Evolutionary conservation across 139 green algal species (phyloP), one percentile per base, ranked within the genome.

Genomic region (Ettlia oleoabundans): DNA sequence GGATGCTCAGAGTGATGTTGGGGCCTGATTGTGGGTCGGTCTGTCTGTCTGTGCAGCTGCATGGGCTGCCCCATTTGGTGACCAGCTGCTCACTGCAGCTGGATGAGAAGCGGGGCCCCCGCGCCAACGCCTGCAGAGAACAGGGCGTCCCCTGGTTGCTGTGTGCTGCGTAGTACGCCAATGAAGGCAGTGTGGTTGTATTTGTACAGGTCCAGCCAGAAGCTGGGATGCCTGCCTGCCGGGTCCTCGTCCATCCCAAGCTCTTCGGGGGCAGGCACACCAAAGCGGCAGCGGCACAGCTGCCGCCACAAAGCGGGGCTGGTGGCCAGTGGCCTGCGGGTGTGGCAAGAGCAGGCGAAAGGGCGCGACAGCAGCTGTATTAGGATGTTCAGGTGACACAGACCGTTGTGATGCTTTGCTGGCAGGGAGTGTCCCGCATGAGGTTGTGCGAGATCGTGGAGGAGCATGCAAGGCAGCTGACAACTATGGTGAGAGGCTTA

Each of bases 201-300:
- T 67, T 65, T 80, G 72, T 82, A 90, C 28, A 90, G 53, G 22
- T 80, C 65, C 26, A 58, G 66, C 86, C 86, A 90, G 63, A 74
- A 78, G n/a, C 58, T 13, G 4, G 71, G 81, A 5, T 55, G 3
- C 2, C 15, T 55, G 53, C 40, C n/a, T 24, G 55, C 15, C 5
- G 55, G 55, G 21, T 65, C 55, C 55, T 65, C 55, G 5, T 65
- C 55, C 15, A 65, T 15, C 55, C 55, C 55, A 15, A 65, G 55
- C 55, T 65, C 55, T 22, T 65, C 55, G 55, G 55, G 55, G 18
- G 35, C 33, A 3, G 82, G 78, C 32, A 82, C 78, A 26, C 55
- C 81, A 40, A 87, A 90, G 37, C 76, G 80, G 4, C 51, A 38
- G 35, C 52, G 51, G 79, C 81, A 88, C 26, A 86, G 71, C 38